Conservation (phyloP, 2,329 filamentous ascomycete genomes). For the Penicillium polonicum region DNA sequence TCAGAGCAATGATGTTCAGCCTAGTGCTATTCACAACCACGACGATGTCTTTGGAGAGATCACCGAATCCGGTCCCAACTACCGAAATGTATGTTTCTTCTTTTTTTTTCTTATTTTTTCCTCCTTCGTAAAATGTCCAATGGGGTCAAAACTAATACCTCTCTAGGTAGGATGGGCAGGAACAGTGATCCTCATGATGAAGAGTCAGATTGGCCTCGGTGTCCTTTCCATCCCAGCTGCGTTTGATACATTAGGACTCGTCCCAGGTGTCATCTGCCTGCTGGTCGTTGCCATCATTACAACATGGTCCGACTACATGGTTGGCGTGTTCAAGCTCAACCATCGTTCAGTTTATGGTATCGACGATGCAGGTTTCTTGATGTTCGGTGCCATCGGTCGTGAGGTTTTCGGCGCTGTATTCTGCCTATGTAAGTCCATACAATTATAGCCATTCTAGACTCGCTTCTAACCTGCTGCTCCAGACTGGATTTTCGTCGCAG, state of each 20-base stretch:
- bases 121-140: background rate
- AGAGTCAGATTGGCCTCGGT: slow-evolving; percentile 47
- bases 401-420: slow-evolving; percentile 43
- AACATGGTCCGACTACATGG: slow-evolving; percentile 51
- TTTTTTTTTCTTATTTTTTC: background rate
- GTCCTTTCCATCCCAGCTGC: slow-evolving; percentile 52
- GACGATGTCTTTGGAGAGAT: slow-evolving; percentile 42
- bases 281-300: slow-evolving; percentile 45
- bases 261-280: slow-evolving; percentile 51
- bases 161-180: slow-evolving; percentile 46
- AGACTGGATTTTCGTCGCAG: slow-evolving; percentile 39
- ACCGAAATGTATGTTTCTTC: slow-evolving; percentile 26
- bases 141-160: background rate
- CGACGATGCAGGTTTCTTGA: slow-evolving; percentile 55
- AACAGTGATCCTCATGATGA: slow-evolving; percentile 48
- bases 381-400: slow-evolving; percentile 54
- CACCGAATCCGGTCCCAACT: slow-evolving; percentile 32
- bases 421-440: slow-evolving; percentile 5
- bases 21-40: background rate
- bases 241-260: slow-evolving; percentile 49
- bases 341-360: slow-evolving; percentile 59
- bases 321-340: slow-evolving; percentile 52
- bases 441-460: no score
- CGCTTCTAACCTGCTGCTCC: background rate
- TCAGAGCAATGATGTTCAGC: background rate